Conservation (phyloP, 352 stramenopile genomes). For the Globisporangium nagaii region DNA sequence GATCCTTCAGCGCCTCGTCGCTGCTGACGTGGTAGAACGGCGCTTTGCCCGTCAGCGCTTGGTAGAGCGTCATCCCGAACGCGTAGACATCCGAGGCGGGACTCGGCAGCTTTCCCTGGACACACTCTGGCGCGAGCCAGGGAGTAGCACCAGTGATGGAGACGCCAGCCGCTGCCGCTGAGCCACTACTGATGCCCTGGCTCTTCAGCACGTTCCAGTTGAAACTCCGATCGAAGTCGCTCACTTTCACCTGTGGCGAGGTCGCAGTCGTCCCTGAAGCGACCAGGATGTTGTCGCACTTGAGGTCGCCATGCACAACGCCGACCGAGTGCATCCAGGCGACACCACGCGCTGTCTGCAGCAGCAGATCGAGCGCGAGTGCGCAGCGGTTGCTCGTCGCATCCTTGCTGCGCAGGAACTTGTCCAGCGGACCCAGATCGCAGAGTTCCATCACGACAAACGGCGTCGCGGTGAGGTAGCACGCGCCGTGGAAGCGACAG, state of each 20-base stretch:
- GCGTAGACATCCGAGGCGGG: slow-evolving; percentile 15
- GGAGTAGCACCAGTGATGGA: slow-evolving; percentile 2
- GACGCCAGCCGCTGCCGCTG: not conserved
- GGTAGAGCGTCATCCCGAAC: slow-evolving; percentile 17
- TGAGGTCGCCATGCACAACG: slow-evolving; percentile 17
- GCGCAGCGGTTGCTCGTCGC: not conserved
- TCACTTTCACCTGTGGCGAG: slow-evolving; percentile 2
- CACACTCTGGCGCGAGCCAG: slow-evolving; percentile 13
- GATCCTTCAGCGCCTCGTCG: not conserved
- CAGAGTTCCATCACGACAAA: slow-evolving; percentile 2
- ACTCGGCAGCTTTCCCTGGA: slow-evolving; percentile 11
- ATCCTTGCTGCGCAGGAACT: not conserved
- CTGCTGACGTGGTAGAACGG: slow-evolving; percentile 7
- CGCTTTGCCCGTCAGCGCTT: slow-evolving; percentile 6
- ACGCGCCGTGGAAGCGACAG: not conserved
- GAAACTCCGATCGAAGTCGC: slow-evolving; percentile 18
- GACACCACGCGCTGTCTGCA: not conserved
- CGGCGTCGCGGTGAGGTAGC: not conserved
- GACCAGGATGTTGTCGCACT: slow-evolving; percentile 20
- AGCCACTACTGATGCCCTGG: not conserved
- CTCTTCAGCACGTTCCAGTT: slow-evolving; percentile 1
- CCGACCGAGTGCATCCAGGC: not conserved
- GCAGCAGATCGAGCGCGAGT: not conserved
- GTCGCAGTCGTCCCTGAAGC: too few relatives aligned
- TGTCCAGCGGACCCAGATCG: not conserved